These are phyloP conservation scores for Arabidopsis hybrid DNA, from an alignment of 441 rosid genomes.

Conservation along the genomic window DNA sequence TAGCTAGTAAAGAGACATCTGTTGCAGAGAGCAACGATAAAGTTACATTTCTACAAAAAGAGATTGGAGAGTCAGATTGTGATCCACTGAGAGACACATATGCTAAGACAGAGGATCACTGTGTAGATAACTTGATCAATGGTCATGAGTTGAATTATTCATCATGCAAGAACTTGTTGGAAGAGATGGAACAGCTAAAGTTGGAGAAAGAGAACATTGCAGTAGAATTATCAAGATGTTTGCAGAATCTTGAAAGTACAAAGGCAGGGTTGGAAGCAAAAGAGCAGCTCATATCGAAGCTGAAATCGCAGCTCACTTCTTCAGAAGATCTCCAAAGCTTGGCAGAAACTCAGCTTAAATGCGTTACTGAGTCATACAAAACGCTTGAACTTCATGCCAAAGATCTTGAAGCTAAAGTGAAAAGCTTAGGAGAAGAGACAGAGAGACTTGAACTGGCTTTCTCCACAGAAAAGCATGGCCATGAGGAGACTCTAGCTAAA, in stretches of 20 bases:
- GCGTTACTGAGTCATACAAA: constrained; percentile 66
- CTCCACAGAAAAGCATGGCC: constrained; percentile 47
- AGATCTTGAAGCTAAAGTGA: constrained; percentile 53
- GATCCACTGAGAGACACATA: constrained; percentile 35
- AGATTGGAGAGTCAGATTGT: constrained; percentile 29
- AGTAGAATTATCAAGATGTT: constrained; percentile 45
- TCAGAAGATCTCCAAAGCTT: constrained; percentile 48
- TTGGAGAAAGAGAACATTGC: constrained; percentile 49
- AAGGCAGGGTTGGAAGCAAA: constrained; percentile 49
- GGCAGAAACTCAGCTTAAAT: constrained; percentile 66
- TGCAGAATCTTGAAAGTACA: constrained; percentile 46
- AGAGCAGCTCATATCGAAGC: constrained; percentile 49
- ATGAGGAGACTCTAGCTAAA: constrained; percentile 52
- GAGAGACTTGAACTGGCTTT: constrained; percentile 49
- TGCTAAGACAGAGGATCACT: constrained; percentile 45
- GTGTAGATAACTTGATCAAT: constrained; percentile 35
- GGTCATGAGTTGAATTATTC: constrained; percentile 36
- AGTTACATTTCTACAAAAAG: constrained; percentile 51
- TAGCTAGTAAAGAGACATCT: constrained; percentile 37
- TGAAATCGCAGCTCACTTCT: constrained; percentile 48
- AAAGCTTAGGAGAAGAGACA: constrained; percentile 47
- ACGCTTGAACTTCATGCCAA: constrained; percentile 49
- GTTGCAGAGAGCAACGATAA: constrained; percentile 44
- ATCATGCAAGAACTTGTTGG: constrained; percentile 39
- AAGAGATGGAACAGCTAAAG: constrained; percentile 53